Evolutionary conservation across 192 early-diverging fungal species (phyloP).

Genomic region (Mortierella alpina): DNA sequence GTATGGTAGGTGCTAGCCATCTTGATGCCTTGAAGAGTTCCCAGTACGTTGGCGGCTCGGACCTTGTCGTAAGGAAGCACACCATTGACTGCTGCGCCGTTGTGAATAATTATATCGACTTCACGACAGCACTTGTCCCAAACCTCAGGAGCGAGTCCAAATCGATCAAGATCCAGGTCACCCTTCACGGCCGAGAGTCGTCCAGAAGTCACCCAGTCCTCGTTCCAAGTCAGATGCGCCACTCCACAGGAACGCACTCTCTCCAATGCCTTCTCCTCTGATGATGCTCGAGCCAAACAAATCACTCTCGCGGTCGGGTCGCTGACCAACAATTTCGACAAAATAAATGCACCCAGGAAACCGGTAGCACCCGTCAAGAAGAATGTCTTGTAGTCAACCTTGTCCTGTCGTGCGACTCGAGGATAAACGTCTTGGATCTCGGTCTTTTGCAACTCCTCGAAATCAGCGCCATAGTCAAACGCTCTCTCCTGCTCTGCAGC

Average conservation of each 20-base stretch:
- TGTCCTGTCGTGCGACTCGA: conserved; percentile 32
- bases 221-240: conserved; percentile 88
- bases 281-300: conserved; percentile 87
- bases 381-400: conserved; percentile 61
- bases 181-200: conserved; percentile 82
- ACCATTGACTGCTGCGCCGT: conserved; percentile 99
- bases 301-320: conserved; percentile 73
- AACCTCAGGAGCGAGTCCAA: conserved; percentile 76
- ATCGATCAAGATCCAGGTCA: conserved; percentile 69
- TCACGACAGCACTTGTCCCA: conserved; percentile 75
- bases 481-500: conserved; percentile 57
- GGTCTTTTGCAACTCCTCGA: conserved; percentile 65
- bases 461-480: conserved; percentile 87
- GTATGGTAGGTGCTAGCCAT: conserved; percentile 72
- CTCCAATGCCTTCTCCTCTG: conserved; percentile 67
- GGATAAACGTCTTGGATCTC: conserved; percentile 61
- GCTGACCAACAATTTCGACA: conserved; percentile 72
- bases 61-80: conserved; percentile 97
- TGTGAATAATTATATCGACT: conserved; percentile 92
- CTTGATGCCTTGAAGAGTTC: conserved; percentile 82
- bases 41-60: conserved; percentile 90
- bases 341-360: conserved; percentile 96
- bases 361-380: conserved; percentile 95
- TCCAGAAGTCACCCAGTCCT: conserved; percentile 65
- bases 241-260: conserved; percentile 77